Base-by-base conservation (phyloP, 495 filamentous ascomycete species). In the Aspergillus avenaceus region DNA sequence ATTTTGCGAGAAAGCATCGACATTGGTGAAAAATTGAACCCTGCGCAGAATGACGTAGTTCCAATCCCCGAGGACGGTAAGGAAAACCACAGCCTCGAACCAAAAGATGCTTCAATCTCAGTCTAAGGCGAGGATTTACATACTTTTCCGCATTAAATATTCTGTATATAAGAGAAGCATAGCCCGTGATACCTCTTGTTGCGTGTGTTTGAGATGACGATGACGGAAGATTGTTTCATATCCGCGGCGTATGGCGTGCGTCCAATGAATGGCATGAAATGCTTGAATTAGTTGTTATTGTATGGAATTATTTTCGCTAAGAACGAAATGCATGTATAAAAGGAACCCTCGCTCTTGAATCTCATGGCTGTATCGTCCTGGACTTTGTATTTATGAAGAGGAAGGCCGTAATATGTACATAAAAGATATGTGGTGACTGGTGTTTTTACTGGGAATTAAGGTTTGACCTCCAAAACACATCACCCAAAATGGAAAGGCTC, bases 11-110 rank as follows among this genome's bases (percentile, higher is more conserved):
- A 91, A 24, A 96, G 89, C 61, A 77, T 78, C 21, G 79, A 80
- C n/a, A 65, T 97, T 12, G 92, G 92, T 9, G 81, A 90, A 54
- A 71, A 87, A 47, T 49, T 97, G 45, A 81, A 95, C 59, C 82
- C 85, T 50, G 79, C 80, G 18, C 64, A 73, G 40, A 72, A 77
- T 47, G 85, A 90, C 54, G 71, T 81, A 21, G 76, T 86, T 31
- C 70, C 66, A 4, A 65, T 78, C 37, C 67, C 72, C 5, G 59
- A 42, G 12, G 55, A 58, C 12, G 46, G 27, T 6, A 40, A 49
- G 13, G 52, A 55, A 19, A 26, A 50, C 34, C 19, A 26, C 9
- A 3, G 31, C 7, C 11, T 19, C 0, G 18, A 49, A n/a, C 2
- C 2, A 14, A 4, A 23, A 24, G 26, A 42, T 50, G 4, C 29